These are phyloP conservation scores for Fusarium udum DNA, from an alignment of 2,329 filamentous ascomycete genomes.

Conservation along the genomic window DNA sequence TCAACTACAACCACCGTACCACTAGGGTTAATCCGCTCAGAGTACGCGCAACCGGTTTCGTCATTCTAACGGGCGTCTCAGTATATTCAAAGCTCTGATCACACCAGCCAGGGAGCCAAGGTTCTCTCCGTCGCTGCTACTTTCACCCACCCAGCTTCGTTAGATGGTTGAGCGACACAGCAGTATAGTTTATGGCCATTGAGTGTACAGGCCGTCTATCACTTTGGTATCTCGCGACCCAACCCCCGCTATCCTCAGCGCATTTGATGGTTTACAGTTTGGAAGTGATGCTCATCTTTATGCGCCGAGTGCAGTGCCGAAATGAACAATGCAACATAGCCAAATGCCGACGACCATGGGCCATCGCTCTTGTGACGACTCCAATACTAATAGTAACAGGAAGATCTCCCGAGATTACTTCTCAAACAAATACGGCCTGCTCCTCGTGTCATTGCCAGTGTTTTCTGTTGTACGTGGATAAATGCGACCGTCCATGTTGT, in stretches of 20 bases:
- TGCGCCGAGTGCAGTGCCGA: neutral
- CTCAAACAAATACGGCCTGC: neutral
- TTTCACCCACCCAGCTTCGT: neutral
- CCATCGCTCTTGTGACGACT: neutral
- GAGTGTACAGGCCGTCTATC: neutral
- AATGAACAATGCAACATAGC: neutral
- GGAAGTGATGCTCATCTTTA: neutral
- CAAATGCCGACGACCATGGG: neutral
- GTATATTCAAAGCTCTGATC: neutral
- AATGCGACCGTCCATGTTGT: neutral
- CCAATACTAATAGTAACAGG: neutral
- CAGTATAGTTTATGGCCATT: neutral
- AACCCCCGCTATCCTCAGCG: too few species aligned
- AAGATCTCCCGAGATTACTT: neutral
- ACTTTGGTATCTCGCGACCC: neutral
- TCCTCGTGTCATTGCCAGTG: neutral
- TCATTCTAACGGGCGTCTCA: fast-evolving
- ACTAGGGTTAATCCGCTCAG: neutral
- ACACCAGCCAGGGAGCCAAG: too few species aligned
- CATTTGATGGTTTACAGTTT: neutral
- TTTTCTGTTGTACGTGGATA: neutral
- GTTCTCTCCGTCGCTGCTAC: neutral
- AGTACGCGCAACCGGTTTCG: neutral
- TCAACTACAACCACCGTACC: neutral
- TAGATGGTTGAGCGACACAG: neutral